Percentiles rank a stretch among this genome's conserved stretches.
Conservation (phyloP, 2,329 filamentous ascomycete genomes). For the Talaromyces sp. region DNA sequence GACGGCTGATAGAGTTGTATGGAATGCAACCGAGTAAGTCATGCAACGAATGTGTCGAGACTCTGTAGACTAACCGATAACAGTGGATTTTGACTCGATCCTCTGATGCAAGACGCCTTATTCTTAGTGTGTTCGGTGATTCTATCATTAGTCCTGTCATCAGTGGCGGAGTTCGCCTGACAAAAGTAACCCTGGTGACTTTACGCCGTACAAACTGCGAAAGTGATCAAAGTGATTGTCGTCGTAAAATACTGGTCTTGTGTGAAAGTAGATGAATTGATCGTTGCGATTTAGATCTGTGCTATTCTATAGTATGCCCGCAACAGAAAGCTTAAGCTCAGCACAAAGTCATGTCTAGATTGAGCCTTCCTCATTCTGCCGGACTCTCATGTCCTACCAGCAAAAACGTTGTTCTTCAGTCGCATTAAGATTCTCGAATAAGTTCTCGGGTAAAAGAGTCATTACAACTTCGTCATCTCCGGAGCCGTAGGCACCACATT, state of each 20-base stretch:
- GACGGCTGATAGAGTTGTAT: conserved; percentile 2
- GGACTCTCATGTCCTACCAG: not conserved
- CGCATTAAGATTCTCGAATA: not conserved
- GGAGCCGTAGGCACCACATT: not conserved
- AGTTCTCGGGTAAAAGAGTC: not conserved
- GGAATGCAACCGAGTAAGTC: conserved; percentile 4
- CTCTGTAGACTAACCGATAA: not conserved
- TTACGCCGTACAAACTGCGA: not conserved
- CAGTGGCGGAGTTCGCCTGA: not conserved
- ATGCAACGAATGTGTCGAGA: not conserved
- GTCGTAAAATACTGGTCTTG: no score
- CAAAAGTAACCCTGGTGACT: not conserved
- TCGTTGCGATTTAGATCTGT: not conserved
- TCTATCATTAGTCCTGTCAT: not conserved
- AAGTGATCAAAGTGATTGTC: not conserved
- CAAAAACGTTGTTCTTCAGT: not conserved
- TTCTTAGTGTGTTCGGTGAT: conserved; percentile 7
- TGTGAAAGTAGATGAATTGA: not conserved
- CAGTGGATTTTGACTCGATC: conserved; percentile 9
- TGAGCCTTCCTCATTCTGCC: not conserved
- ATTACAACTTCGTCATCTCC: conserved; percentile 8
- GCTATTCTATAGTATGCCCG: not conserved
- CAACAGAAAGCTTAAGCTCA: not conserved
- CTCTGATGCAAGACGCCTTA: conserved; percentile 1
- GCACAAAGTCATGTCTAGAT: not conserved